Evolutionary conservation across 345 rosid genomes (phyloP).

Genomic region (Sonneratia alba): DNA sequence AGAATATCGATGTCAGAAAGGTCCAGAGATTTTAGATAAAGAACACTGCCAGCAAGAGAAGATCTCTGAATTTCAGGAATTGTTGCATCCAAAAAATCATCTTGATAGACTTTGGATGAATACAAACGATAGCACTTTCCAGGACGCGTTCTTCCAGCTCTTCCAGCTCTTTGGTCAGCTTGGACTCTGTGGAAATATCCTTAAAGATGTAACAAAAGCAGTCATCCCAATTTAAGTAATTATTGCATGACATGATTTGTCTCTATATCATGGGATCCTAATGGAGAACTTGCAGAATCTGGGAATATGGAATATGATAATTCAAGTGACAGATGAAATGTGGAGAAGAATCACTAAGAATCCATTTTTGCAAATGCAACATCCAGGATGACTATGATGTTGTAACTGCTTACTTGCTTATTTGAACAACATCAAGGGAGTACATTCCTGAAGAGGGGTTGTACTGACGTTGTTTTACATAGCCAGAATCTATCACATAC

Average conservation of each 20-base stretch:
- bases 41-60: slow-evolving; percentile 92
- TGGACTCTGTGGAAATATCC: slow-evolving; percentile 57
- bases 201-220: background rate
- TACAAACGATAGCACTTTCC: slow-evolving; percentile 93
- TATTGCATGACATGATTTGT: background rate
- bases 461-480: slow-evolving; percentile 92
- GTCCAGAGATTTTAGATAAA: slow-evolving; percentile 86
- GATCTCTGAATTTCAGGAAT: slow-evolving; percentile 95
- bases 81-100: slow-evolving; percentile 80
- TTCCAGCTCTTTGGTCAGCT: slow-evolving; percentile 96
- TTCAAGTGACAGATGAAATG: background rate
- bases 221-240: background rate
- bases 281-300: background rate
- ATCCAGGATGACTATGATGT: background rate
- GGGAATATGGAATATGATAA: background rate
- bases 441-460: slow-evolving; percentile 94
- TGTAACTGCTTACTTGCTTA: slow-evolving; percentile 77
- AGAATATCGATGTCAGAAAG: slow-evolving; percentile 86
- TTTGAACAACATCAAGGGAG: slow-evolving; percentile 87
- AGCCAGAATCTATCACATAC: slow-evolving; percentile 91
- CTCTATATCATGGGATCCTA: background rate
- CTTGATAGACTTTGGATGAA: slow-evolving; percentile 60
- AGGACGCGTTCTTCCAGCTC: slow-evolving; percentile 97
- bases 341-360: background rate
- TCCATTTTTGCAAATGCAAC: background rate